phyloP scores from a whole-genome alignment of 2,329 filamentous ascomycete genomes.

The Aspergillus sp. region DNA sequence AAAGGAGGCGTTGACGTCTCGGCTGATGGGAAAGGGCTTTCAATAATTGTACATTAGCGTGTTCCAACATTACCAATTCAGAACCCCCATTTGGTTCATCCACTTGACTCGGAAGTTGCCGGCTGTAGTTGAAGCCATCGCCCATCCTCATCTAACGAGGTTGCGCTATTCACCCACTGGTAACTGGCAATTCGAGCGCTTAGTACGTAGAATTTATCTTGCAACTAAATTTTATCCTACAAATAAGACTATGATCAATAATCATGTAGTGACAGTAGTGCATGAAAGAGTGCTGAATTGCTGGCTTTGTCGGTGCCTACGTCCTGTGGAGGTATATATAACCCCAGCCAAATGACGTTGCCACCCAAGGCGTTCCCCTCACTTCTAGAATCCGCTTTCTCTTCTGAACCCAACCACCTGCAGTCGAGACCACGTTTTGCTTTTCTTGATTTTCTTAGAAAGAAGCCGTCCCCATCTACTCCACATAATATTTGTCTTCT shows the following conservation, averaged over 20 bases:
- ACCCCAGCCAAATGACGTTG: slow-evolving; percentile 24
- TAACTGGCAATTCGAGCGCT: no score
- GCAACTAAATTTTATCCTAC: no score
- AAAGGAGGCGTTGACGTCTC: slow-evolving; percentile 36
- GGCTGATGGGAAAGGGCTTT: slow-evolving; percentile 34
- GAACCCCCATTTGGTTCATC: neutral
- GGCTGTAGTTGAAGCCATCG: neutral
- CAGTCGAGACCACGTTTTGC: neutral
- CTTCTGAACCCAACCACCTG: neutral
- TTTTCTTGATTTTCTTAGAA: neutral
- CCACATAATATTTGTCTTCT: neutral
- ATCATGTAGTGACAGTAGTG: no score
- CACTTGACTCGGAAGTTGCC: no score
- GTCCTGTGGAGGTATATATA: neutral
- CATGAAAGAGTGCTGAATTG: neutral
- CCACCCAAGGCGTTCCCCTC: slow-evolving; percentile 21
- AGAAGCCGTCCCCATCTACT: neutral
- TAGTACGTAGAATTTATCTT: no score
- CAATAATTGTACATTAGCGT: slow-evolving; percentile 17
- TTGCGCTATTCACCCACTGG: no score
- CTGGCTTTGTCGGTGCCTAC: neutral
- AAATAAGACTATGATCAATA: no score
- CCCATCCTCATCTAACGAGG: neutral
- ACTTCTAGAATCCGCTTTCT: slow-evolving; percentile 14
- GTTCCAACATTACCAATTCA: neutral